phyloP scores from a whole-genome alignment of 306 rosid genomes.

The Dalbergia cochinchinensis region DNA sequence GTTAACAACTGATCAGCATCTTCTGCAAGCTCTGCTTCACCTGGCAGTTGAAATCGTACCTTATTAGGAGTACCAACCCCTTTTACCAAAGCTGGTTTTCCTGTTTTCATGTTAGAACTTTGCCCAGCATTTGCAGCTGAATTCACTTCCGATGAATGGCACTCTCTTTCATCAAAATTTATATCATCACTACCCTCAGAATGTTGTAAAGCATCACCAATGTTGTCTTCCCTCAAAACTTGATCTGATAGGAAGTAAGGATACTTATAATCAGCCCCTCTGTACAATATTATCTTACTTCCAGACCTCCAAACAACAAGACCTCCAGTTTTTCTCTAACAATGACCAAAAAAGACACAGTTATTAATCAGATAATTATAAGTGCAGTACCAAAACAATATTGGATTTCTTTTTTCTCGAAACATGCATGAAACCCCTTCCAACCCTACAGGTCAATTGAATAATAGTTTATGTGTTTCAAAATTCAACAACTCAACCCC shows the following conservation, averaged over 20 bases:
- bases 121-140: slow-evolving; percentile 49
- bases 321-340: slow-evolving; percentile 95
- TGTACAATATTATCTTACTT: slow-evolving; percentile 81
- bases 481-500: not conserved
- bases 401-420: not conserved
- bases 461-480: not conserved
- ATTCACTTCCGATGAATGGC: slow-evolving; percentile 43
- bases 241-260: slow-evolving; percentile 75
- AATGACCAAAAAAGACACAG: slow-evolving; percentile 38
- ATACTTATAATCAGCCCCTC: slow-evolving; percentile 80
- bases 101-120: slow-evolving; percentile 42
- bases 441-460: slow-evolving; percentile 14
- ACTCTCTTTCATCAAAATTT: slow-evolving; percentile 43
- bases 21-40: slow-evolving; percentile 75
- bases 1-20: slow-evolving; percentile 80
- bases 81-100: slow-evolving; percentile 60
- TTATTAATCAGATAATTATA: slow-evolving; percentile 39
- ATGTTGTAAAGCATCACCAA: slow-evolving; percentile 47
- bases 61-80: slow-evolving; percentile 82
- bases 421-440: slow-evolving; percentile 16
- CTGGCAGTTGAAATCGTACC: slow-evolving; percentile 86
- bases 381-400: not conserved
- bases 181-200: slow-evolving; percentile 41
- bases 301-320: slow-evolving; percentile 96
- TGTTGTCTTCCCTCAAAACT: slow-evolving; percentile 45